phyloP scores from a whole-genome alignment of 2,329 filamentous ascomycete genomes.

The Apiospora malaysiana region DNA sequence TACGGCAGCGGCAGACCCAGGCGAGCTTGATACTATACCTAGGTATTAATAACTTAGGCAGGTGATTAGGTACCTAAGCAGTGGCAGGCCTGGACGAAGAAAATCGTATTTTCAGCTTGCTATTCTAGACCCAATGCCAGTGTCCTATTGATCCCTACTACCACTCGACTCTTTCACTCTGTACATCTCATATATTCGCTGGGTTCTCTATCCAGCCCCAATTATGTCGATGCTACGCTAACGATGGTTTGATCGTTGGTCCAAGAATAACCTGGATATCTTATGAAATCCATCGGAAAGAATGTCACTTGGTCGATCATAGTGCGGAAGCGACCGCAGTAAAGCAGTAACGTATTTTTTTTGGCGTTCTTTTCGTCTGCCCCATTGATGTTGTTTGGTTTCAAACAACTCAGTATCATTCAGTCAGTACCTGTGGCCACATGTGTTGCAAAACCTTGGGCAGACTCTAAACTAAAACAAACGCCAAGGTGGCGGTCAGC shows the following conservation, averaged over 20 bases:
- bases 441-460: background rate
- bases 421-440: background rate
- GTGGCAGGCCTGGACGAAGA: too few relatives aligned
- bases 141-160: too few relatives aligned
- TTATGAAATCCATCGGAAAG: background rate
- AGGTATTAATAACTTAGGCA: too few relatives aligned
- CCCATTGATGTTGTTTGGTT: background rate
- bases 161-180: too few relatives aligned
- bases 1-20: too few relatives aligned
- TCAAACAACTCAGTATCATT: background rate
- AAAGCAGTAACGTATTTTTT: too few relatives aligned
- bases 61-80: too few relatives aligned
- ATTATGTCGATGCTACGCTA: background rate
- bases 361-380: background rate
- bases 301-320: background rate
- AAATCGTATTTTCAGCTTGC: too few relatives aligned
- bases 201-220: background rate
- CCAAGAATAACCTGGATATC: background rate
- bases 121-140: too few relatives aligned
- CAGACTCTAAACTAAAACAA: background rate
- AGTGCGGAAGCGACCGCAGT: background rate
- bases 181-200: background rate
- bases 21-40: too few relatives aligned
- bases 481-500: background rate
- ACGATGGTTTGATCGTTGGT: background rate